phyloP scores from a whole-genome alignment of 2,329 filamentous ascomycete species.

The Ampelomyces quisqualis region DNA sequence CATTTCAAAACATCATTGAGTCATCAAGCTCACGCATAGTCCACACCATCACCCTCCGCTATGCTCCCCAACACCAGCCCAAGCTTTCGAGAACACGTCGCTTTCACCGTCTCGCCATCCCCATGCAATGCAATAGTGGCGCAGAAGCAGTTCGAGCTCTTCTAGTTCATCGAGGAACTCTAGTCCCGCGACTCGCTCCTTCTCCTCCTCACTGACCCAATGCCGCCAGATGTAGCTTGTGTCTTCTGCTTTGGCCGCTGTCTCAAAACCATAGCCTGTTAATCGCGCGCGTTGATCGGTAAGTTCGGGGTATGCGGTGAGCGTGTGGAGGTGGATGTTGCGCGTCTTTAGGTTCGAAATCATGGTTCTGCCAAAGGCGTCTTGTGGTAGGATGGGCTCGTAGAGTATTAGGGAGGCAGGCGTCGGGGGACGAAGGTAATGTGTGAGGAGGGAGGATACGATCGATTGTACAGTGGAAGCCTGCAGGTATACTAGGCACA shows the following conservation, averaged over 20 bases:
- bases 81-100: slow-evolving; percentile 37
- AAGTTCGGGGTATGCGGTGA: slow-evolving; percentile 70
- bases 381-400: slow-evolving; percentile 81
- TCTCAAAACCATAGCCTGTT: slow-evolving; percentile 63
- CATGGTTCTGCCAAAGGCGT: slow-evolving; percentile 91
- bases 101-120: slow-evolving; percentile 65
- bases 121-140: slow-evolving; percentile 90
- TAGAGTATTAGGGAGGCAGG: slow-evolving; percentile 71
- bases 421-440: slow-evolving; percentile 47
- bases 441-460: slow-evolving; percentile 48
- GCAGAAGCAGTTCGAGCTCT: slow-evolving; percentile 84
- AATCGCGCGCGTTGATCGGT: slow-evolving; percentile 69
- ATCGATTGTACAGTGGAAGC: slow-evolving; percentile 64
- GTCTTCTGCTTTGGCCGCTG: slow-evolving; percentile 58
- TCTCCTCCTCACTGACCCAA: slow-evolving; percentile 72
- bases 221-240: slow-evolving; percentile 71
- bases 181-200: slow-evolving; percentile 72
- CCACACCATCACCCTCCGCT: too few relatives aligned
- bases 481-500: slow-evolving; percentile 87
- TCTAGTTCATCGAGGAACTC: slow-evolving; percentile 95
- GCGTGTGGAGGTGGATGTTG: slow-evolving; percentile 79
- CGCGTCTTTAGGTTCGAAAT: slow-evolving; percentile 80
- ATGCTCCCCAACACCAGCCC: slow-evolving; percentile 31
- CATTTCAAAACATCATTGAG: too few relatives aligned
- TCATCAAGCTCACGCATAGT: too few relatives aligned